Evolutionary conservation across 441 rosid genomes (phyloP).

Genomic region (Croton laevigatus): DNA sequence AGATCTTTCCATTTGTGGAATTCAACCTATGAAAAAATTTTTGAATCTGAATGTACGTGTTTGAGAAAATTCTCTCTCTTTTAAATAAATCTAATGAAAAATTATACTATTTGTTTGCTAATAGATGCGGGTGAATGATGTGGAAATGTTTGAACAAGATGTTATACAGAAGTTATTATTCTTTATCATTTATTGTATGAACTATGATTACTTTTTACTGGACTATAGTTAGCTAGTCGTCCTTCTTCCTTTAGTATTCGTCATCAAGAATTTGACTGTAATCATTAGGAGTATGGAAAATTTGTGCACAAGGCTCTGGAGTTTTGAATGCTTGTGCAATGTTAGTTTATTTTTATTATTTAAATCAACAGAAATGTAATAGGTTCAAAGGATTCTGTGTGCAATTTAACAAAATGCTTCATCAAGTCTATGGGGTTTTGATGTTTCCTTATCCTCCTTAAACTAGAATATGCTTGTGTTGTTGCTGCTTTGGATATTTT

Average conservation of each 20-base stretch:
- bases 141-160: neutral
- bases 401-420: neutral
- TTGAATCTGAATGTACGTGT: neutral
- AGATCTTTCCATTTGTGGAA: neutral
- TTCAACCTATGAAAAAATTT: neutral
- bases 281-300: neutral
- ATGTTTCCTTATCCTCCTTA: neutral
- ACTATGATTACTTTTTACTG: neutral
- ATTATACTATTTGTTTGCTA: too few species aligned
- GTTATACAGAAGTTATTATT: too few species aligned
- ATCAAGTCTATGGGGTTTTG: neutral
- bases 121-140: neutral
- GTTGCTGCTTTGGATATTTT: conserved; percentile 2
- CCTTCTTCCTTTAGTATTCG: neutral
- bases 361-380: neutral
- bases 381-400: neutral
- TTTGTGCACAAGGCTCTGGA: too few species aligned
- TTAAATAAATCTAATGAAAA: too few species aligned
- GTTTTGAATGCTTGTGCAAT: neutral
- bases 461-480: neutral
- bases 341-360: neutral
- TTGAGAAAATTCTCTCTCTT: neutral
- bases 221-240: neutral
- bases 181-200: neutral
- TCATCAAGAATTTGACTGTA: neutral